A percentile compares a stretch with the other conserved stretches of the same genome.
Evolutionary conservation across 2,329 filamentous ascomycete genomes (phyloP).

Genomic region (Knoxdaviesia capensis): DNA sequence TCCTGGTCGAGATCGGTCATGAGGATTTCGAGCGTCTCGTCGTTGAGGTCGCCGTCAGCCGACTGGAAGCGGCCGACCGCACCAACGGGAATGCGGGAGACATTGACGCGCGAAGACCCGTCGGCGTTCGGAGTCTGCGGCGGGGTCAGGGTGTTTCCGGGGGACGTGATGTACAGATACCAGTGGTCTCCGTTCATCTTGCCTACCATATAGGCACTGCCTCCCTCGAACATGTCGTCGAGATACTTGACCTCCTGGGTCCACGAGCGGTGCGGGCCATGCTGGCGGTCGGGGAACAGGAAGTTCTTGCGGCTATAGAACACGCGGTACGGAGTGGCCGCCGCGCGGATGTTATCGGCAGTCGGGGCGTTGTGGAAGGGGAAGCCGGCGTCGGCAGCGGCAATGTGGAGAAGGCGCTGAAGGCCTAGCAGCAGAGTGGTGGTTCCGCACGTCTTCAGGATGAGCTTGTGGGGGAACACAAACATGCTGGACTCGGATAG

Average conservation of each 20-base stretch:
- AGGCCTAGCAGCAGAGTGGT: constrained; percentile 83
- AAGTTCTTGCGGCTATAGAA: constrained; percentile 99
- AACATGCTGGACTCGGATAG: constrained; percentile 99
- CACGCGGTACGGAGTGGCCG: constrained; percentile 80
- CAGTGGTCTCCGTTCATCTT: constrained; percentile 99
- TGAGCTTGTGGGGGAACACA: constrained; percentile 98
- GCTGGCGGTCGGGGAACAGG: constrained; percentile 84
- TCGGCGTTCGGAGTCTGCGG: constrained; percentile 49
- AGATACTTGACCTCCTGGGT: constrained; percentile 84
- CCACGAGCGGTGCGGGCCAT: constrained; percentile 91
- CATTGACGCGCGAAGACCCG: constrained; percentile 15
- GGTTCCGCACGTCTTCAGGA: constrained; percentile 94
- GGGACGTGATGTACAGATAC: constrained; percentile 93
- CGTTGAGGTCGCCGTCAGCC: constrained; percentile 29
- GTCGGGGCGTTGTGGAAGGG: constrained; percentile 53
- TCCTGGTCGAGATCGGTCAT: constrained; percentile 53
- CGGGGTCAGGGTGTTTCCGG: constrained; percentile 59
- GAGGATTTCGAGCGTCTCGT: constrained; percentile 59
- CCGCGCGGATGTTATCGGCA: constrained; percentile 45
- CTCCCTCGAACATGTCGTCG: constrained; percentile 76
- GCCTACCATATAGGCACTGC: constrained; percentile 97
- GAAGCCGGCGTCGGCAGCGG: constrained; percentile 74
- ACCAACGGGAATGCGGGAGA: constrained; percentile 34
- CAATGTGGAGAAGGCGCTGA: constrained; percentile 81
- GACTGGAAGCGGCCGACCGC: constrained; percentile 16